Percentiles rank a stretch among this genome's conserved stretches.
phyloP scores from a whole-genome alignment of 2,329 filamentous ascomycete genomes.

The Chalara sp. region DNA sequence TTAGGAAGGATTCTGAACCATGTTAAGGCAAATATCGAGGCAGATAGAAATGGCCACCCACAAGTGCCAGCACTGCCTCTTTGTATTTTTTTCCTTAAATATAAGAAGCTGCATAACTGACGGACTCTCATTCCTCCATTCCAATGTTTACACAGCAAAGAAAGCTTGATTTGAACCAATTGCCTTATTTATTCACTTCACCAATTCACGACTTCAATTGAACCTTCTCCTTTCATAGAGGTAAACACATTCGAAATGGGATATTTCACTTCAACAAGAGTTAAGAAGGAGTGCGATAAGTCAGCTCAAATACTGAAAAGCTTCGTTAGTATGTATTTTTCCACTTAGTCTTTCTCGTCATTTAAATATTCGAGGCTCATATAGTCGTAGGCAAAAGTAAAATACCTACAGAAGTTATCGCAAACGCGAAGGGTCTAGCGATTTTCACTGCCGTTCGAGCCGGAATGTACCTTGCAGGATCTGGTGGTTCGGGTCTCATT shows the following conservation, averaged over 20 bases:
- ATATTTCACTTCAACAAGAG: neutral
- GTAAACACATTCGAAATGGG: neutral
- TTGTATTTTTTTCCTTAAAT: no score
- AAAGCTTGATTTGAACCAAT: no score
- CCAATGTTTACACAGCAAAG: no score
- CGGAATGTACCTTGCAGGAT: slow-evolving; percentile 31
- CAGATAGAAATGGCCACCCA: no score
- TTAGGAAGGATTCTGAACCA: no score
- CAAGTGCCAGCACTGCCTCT: no score
- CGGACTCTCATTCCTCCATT: no score
- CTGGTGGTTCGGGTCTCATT: slow-evolving; percentile 60
- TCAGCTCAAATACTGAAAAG: slow-evolving; percentile 8
- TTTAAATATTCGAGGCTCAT: neutral
- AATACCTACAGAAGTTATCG: slow-evolving; percentile 53
- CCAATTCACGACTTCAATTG: no score
- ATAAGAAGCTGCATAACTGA: no score
- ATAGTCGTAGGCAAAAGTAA: slow-evolving; percentile 22
- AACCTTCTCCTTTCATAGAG: no score
- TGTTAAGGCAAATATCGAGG: no score
- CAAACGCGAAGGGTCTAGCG: slow-evolving; percentile 59
- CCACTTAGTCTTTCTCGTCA: neutral
- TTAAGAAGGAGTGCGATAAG: slow-evolving; percentile 8
- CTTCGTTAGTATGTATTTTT: slow-evolving; percentile 4
- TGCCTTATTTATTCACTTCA: no score
- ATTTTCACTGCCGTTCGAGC: slow-evolving; percentile 67